Conservation (phyloP, 306 rosid genomes). For the Arachis stenosperma region DNA sequence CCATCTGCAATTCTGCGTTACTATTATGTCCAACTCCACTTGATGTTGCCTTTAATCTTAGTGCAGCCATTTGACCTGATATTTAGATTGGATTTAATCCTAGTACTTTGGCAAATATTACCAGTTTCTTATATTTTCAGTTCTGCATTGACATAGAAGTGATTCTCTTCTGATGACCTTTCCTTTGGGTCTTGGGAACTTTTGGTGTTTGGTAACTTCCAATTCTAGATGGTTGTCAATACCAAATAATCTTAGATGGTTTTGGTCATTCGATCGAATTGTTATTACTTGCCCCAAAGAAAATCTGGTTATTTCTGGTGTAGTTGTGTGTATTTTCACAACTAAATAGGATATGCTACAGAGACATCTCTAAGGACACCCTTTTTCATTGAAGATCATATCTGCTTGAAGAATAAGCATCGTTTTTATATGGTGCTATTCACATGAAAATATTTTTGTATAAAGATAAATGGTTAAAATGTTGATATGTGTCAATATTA, state of each 20-base stretch:
- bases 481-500: too few relatives aligned
- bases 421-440: background rate
- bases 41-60: background rate
- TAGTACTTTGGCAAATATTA: constrained; percentile 4
- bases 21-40: background rate
- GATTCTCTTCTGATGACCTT: background rate
- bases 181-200: background rate
- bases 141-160: background rate
- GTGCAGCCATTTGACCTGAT: background rate
- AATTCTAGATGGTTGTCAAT: background rate
- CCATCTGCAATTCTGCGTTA: background rate
- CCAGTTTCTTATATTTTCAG: background rate
- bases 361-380: background rate
- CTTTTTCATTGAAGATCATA: too few relatives aligned
- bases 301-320: background rate
- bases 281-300: background rate
- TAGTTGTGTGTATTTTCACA: background rate
- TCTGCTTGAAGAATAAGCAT: background rate
- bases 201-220: background rate
- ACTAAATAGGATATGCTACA: background rate
- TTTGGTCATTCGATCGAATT: background rate
- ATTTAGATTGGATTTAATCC: background rate
- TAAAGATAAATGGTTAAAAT: too few relatives aligned
- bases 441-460: too few relatives aligned
- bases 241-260: background rate